A percentile compares a stretch with the other conserved stretches of the same genome.
Conservation (phyloP, 306 rosid genomes). For the Elaeagnus macrophylla region DNA sequence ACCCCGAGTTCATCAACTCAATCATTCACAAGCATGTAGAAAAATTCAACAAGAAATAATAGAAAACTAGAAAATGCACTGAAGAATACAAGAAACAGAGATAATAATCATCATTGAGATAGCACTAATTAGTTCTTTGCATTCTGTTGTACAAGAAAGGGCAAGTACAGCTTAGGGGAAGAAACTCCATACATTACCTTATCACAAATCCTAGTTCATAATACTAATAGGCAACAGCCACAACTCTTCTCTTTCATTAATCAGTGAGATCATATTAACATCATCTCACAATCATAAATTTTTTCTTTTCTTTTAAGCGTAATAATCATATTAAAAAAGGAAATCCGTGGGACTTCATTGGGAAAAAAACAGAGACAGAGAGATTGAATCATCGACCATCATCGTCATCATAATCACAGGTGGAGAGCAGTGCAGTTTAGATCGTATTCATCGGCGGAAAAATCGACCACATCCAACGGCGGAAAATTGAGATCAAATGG, state of each 20-base stretch:
- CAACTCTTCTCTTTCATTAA: conserved; percentile 12
- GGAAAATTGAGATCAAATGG: conserved; percentile 73
- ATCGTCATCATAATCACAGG: conserved; percentile 40
- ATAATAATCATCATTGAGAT: too few relatives aligned
- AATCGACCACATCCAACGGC: conserved; percentile 46
- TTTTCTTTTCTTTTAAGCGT: conserved; percentile 31
- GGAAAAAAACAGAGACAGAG: conserved; percentile 7
- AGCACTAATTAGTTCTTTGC: too few relatives aligned
- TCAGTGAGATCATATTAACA: conserved; percentile 30
- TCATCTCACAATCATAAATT: conserved; percentile 30
- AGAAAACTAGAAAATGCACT: too few relatives aligned
- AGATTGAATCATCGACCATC: conserved; percentile 33
- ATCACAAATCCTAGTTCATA: too few relatives aligned
- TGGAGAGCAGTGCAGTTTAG: conserved; percentile 60
- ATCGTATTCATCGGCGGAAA: conserved; percentile 31
- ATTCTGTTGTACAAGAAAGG: too few relatives aligned
- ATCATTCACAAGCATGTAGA: too few relatives aligned
- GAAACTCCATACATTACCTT: too few relatives aligned
- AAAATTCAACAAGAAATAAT: too few relatives aligned
- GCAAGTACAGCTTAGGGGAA: too few relatives aligned
- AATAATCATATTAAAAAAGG: conserved; percentile 10
- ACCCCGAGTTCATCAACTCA: too few relatives aligned
- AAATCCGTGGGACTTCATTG: conserved; percentile 5
- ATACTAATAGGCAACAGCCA: too few relatives aligned
- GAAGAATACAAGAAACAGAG: too few relatives aligned